Evolutionary conservation across 2,329 filamentous ascomycete genomes (phyloP), one percentile per base, ranked within the genome.

Genomic region (Ophiostoma australiae): DNA sequence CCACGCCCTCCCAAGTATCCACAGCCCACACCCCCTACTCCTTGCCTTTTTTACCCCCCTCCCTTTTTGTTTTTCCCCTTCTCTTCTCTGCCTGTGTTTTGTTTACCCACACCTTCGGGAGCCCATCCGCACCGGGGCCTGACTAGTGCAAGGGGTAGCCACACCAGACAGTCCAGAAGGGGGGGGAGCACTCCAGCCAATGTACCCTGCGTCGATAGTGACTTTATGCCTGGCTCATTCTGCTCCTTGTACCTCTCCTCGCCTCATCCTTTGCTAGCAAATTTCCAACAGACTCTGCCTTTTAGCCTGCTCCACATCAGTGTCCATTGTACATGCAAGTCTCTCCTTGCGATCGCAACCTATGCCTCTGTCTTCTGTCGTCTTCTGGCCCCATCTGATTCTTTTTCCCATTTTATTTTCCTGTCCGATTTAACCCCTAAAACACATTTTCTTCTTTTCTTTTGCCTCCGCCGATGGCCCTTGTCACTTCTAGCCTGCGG

Each of bases 71-170:
- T 55, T 27, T 27, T 55, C 23, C 52, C 52, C n/a, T 20, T 55
- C 11, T 23, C 20, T 55, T 55, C n/a, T 8, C 48, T 3, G 10
- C 20, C 52, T 67, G 39, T 48, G 20, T 67, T 41, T 41, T 48
- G 44, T 68, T 48, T 68, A 39, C 63, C 63, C 63, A 35, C 58
- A 58, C 67, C 66, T 65, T 65, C 71, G 68, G 71, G 69, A 70
- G 41, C 55, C 33, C 58, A 70, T 52, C 69, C 67, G 71, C 44
- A 44, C 63, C 48, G 41, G 63, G 63, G 33, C 63, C 20, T 66
- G 69, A 52, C 44, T 72, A 72, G 71, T 67, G 71, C 71, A 70
- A 72, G 71, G 71, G 71, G 71, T 65, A 72, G 63, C 11, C 35
- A 66, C 63, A n/a, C 31, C n/a, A 10, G 33, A 13, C 15, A n/a